Conservation (phyloP, 352 stramenopile genomes). For the Phytophthora pinifolia region DNA sequence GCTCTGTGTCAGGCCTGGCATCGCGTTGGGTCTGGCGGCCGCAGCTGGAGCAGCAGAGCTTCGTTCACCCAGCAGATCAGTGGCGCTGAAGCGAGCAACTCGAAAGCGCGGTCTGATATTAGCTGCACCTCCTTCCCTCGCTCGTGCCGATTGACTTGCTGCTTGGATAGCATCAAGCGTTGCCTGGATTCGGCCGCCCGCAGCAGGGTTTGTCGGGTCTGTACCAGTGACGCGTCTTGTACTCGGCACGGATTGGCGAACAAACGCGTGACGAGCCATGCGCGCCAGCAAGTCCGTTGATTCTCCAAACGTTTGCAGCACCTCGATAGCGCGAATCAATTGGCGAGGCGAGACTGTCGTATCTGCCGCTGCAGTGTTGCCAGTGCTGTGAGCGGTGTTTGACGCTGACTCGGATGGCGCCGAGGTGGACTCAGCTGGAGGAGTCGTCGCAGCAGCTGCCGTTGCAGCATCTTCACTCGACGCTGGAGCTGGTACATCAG, state of each 20-base stretch:
- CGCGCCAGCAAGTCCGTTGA: conserved; percentile 46
- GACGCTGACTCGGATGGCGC: conserved; percentile 1
- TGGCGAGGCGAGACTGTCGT: conserved; percentile 23
- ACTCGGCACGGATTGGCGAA: conserved; percentile 38
- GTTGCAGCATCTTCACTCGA: neutral
- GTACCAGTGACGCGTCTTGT: conserved; percentile 12
- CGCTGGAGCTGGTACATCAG: neutral
- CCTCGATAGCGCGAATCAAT: conserved; percentile 50
- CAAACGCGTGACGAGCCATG: conserved; percentile 51
- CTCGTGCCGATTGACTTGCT: conserved; percentile 10
- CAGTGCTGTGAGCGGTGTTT: neutral
- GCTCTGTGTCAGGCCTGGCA: conserved; percentile 13
- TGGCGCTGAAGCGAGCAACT: conserved; percentile 23
- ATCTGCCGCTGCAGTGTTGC: neutral
- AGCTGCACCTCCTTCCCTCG: conserved; percentile 1
- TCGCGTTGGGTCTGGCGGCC: neutral
- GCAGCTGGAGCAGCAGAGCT: neutral
- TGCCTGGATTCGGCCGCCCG: conserved; percentile 6
- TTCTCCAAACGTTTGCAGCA: conserved; percentile 55
- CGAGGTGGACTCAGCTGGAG: neutral
- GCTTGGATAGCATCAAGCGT: conserved; percentile 13
- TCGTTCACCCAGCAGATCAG: conserved; percentile 11
- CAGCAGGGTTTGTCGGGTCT: neutral
- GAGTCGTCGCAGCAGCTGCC: neutral
- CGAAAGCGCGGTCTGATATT: conserved; percentile 17